phyloP scores from a whole-genome alignment of 805 yeast species.

The Komagataella mondaviorum region DNA sequence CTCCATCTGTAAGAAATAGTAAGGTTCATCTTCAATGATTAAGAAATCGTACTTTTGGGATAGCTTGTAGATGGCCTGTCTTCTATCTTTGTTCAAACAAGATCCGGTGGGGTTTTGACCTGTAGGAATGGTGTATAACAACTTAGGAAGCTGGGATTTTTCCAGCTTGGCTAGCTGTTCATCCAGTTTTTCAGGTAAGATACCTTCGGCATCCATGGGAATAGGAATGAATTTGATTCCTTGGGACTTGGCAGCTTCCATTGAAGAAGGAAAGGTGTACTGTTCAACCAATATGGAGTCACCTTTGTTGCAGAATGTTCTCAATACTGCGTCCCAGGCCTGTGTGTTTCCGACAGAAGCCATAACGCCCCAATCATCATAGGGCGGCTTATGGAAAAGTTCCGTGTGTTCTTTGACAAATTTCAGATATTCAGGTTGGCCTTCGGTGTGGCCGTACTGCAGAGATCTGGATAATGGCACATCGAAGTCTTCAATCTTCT shows the following conservation, averaged over 20 bases:
- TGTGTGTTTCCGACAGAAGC: conserved; percentile 82
- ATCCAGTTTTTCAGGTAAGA: conserved; percentile 44
- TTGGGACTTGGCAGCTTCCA: conserved; percentile 52
- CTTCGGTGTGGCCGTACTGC: conserved; percentile 84
- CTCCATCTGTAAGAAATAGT: conserved; percentile 93
- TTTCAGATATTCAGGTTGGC: conserved; percentile 54
- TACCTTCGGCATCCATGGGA: conserved; percentile 51
- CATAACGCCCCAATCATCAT: conserved; percentile 63
- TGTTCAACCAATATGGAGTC: conserved; percentile 68
- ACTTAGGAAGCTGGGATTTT: conserved; percentile 47
- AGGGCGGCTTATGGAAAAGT: conserved; percentile 32
- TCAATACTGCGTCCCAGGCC: conserved; percentile 76
- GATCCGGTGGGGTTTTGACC: conserved; percentile 99
- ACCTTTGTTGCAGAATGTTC: conserved; percentile 41
- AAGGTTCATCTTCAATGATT: conserved; percentile 93
- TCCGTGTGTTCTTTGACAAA: conserved; percentile 71
- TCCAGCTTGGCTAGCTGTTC: conserved; percentile 49
- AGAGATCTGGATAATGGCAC: conserved; percentile 74
- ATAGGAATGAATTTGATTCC: conserved; percentile 55
- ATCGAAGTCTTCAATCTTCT: conserved; percentile 34
- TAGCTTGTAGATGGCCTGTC: conserved; percentile 58
- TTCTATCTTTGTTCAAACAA: conserved; percentile 63
- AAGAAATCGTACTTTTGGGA: conserved; percentile 80
- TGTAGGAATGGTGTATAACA: conserved; percentile 83
- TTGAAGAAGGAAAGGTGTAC: conserved; percentile 61